Percentiles rank a stretch among this genome's conserved stretches.
Conservation (phyloP, 257 asterid species). For the Anisodus acutangulus region DNA sequence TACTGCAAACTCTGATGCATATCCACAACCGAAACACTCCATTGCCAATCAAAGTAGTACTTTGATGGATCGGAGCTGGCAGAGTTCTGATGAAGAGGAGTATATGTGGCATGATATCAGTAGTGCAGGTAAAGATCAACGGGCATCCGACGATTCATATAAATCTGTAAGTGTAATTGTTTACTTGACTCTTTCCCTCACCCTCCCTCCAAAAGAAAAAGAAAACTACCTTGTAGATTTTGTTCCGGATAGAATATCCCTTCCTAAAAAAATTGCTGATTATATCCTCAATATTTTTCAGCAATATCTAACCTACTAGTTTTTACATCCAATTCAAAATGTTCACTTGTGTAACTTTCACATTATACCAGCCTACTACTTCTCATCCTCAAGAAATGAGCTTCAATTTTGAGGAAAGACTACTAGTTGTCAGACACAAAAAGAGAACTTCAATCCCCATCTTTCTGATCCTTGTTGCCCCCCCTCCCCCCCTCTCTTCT, state of each 20-base stretch:
- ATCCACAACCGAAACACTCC: constrained; percentile 45
- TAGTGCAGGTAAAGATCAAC: constrained; percentile 56
- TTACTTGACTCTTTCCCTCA: not conserved
- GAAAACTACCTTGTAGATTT: not conserved
- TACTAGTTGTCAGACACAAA: not conserved
- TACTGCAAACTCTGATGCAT: constrained; percentile 45
- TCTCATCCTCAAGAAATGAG: not conserved
- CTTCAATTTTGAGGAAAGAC: constrained; percentile 9
- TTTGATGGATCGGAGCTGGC: constrained; percentile 69
- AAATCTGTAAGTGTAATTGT: constrained; percentile 50
- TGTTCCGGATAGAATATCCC: not conserved
- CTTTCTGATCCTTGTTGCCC: constrained; percentile 5
- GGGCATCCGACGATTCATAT: constrained; percentile 61
- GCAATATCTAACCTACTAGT: constrained; percentile 5
- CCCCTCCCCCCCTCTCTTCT: not conserved
- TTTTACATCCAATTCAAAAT: not conserved
- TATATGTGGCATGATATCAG: constrained; percentile 73
- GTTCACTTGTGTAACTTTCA: not conserved
- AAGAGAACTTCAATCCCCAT: not conserved
- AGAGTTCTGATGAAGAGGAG: constrained; percentile 88
- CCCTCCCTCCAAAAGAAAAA: constrained; percentile 11
- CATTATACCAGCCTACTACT: constrained; percentile 4
- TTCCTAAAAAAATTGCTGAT: not conserved
- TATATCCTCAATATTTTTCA: not conserved
- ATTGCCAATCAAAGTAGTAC: constrained; percentile 41